Conservation (phyloP, 352 stramenopile genomes). For the Phytophthora constricta region DNA sequence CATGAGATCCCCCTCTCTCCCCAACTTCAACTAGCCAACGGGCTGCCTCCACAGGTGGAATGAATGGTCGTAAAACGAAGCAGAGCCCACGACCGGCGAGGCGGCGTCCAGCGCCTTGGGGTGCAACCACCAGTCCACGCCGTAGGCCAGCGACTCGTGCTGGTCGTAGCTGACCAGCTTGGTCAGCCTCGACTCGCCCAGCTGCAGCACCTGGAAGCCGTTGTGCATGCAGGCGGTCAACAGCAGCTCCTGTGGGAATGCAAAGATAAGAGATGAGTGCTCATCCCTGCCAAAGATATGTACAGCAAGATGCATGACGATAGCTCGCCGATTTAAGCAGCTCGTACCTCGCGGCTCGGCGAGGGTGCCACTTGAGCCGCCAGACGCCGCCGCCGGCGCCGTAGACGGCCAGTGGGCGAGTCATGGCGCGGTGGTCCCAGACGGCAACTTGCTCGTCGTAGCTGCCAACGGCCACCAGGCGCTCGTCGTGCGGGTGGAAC, state of each 20-base stretch:
- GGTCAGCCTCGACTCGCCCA: conserved; percentile 23
- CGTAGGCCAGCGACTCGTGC: conserved; percentile 85
- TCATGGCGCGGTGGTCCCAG: conserved; percentile 81
- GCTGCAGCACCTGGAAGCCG: conserved; percentile 78
- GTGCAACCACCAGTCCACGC: conserved; percentile 83
- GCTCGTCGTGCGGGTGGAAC: conserved; percentile 71
- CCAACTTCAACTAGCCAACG: conserved; percentile 26
- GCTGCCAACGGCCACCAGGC: conserved; percentile 79
- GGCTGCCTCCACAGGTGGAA: conserved; percentile 76
- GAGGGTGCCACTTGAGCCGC: conserved; percentile 86
- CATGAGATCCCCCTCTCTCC: conserved; percentile 6
- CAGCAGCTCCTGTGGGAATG: conserved; percentile 57
- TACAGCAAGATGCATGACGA: not conserved
- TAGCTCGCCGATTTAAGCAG: no score
- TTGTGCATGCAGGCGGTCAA: conserved; percentile 89
- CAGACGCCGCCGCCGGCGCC: conserved; percentile 77
- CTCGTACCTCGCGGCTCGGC: conserved; percentile 54
- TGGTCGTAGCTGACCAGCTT: conserved; percentile 50
- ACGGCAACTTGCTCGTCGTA: conserved; percentile 85
- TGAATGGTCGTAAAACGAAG: conserved; percentile 83
- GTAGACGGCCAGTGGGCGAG: conserved; percentile 45
- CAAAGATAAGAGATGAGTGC: conserved; percentile 7
- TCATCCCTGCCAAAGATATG: not conserved
- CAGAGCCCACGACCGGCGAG: conserved; percentile 66
- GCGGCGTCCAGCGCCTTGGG: conserved; percentile 40